These are phyloP conservation scores for Musa schizocarpa DNA, from an alignment of 176 grass and related monocot genomes.

Conservation along the genomic window DNA sequence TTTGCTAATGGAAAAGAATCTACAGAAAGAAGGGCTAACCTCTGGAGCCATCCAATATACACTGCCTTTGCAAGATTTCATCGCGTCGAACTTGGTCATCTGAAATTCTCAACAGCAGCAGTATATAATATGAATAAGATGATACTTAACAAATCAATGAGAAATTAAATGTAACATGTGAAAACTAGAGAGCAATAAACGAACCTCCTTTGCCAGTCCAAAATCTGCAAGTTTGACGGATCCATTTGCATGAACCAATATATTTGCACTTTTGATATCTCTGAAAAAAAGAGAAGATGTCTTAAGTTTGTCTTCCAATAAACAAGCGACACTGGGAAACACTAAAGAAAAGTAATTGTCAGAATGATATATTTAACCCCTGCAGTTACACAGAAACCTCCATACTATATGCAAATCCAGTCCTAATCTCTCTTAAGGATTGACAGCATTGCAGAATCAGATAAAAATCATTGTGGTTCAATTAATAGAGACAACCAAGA, in stretches of 20 bases:
- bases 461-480: neutral
- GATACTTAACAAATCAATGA: neutral
- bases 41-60: constrained; percentile 31
- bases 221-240: constrained; percentile 97
- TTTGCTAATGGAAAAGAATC: neutral
- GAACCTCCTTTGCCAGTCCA: constrained; percentile 96
- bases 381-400: neutral
- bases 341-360: neutral
- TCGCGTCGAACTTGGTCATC: constrained; percentile 10
- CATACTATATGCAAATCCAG: neutral
- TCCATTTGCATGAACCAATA: constrained; percentile 98
- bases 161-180: neutral
- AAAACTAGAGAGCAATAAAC: constrained; percentile 9
- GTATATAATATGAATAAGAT: neutral
- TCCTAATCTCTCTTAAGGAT: neutral
- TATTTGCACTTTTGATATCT: constrained; percentile 98
- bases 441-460: neutral
- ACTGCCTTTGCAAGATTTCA: constrained; percentile 32
- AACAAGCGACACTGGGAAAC: neutral
- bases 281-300: constrained; percentile 33
- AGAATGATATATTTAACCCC: neutral
- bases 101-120: neutral
- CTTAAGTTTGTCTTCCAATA: neutral
- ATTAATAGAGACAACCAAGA: neutral
- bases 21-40: constrained; percentile 1